A percentile compares a stretch with the other conserved stretches of the same genome.
phyloP scores from a whole-genome alignment of 2,329 filamentous ascomycete species.

The Massarina eburnea region DNA sequence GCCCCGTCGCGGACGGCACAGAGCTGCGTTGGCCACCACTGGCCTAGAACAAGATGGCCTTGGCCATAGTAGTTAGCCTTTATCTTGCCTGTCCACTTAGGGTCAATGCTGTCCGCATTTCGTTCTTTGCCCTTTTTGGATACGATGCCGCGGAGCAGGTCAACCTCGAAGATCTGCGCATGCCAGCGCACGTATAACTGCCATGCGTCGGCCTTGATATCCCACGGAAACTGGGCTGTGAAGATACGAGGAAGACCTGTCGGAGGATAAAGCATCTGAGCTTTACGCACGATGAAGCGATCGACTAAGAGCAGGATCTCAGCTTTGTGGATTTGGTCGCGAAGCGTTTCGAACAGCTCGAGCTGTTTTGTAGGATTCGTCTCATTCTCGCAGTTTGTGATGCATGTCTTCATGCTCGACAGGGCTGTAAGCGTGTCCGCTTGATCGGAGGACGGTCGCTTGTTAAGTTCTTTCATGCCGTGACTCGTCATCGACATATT shows the following conservation, averaged over 20 bases:
- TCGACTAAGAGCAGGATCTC: conserved; percentile 39
- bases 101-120: conserved; percentile 29
- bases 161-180: conserved; percentile 43
- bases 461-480: conserved; percentile 1
- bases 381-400: conserved; percentile 19
- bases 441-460: background rate
- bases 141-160: conserved; percentile 51
- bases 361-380: background rate
- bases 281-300: conserved; percentile 33
- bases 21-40: conserved; percentile 60
- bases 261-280: conserved; percentile 38
- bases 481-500: conserved; percentile 1
- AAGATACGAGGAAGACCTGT: conserved; percentile 48
- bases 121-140: conserved; percentile 19
- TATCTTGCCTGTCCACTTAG: conserved; percentile 19
- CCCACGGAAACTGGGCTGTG: conserved; percentile 44
- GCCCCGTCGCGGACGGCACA: conserved; percentile 56
- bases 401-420: conserved; percentile 26
- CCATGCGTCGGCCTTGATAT: conserved; percentile 51
- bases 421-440: conserved; percentile 15
- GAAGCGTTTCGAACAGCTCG: conserved; percentile 33
- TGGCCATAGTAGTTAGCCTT: conserved; percentile 42
- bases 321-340: conserved; percentile 42
- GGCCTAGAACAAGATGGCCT: conserved; percentile 47
- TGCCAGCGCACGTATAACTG: conserved; percentile 53